Evolutionary conservation across 2,329 filamentous ascomycete species (phyloP).

Genomic region (Aureobasidium namibiae): DNA sequence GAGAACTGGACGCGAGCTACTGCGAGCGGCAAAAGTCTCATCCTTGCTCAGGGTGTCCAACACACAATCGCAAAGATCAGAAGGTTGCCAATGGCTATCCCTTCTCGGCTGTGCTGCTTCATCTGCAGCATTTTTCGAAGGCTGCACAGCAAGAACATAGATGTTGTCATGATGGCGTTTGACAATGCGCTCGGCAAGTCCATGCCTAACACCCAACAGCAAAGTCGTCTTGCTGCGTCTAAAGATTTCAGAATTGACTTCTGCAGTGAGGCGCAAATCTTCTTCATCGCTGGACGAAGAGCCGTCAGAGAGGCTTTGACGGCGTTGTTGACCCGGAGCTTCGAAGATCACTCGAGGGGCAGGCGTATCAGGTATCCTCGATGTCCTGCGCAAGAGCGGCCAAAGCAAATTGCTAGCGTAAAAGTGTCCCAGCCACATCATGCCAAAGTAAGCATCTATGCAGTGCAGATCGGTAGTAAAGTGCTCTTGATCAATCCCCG

Average conservation of each 20-base stretch:
- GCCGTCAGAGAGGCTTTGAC: neutral
- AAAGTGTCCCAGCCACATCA: conserved; percentile 39
- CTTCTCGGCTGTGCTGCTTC: neutral
- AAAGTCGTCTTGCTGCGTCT: neutral
- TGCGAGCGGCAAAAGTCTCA: neutral
- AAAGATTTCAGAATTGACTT: conserved; percentile 8
- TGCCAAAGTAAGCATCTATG: conserved; percentile 34
- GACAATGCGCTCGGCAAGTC: conserved; percentile 1
- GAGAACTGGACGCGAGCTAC: neutral
- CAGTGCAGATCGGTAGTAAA: conserved; percentile 30
- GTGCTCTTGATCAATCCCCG: conserved; percentile 37
- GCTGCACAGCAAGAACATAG: conserved; percentile 1
- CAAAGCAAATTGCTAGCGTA: conserved; percentile 37
- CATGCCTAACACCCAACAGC: conserved; percentile 2
- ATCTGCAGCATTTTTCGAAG: neutral
- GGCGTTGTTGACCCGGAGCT: conserved; percentile 34
- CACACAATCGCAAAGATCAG: neutral
- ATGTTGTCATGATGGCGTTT: conserved; percentile 10
- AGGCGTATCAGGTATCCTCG: conserved; percentile 26
- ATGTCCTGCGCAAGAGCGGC: conserved; percentile 35
- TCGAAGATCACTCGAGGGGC: conserved; percentile 36
- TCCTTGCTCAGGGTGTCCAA: conserved; percentile 1
- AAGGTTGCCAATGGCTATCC: neutral
- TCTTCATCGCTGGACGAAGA: conserved; percentile 6
- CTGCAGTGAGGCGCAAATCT: neutral